Percentiles rank a stretch among this genome's conserved stretches.
Evolutionary conservation across 768 basidiomycete genomes (phyloP).

Genomic region (Serendipita sp.): DNA sequence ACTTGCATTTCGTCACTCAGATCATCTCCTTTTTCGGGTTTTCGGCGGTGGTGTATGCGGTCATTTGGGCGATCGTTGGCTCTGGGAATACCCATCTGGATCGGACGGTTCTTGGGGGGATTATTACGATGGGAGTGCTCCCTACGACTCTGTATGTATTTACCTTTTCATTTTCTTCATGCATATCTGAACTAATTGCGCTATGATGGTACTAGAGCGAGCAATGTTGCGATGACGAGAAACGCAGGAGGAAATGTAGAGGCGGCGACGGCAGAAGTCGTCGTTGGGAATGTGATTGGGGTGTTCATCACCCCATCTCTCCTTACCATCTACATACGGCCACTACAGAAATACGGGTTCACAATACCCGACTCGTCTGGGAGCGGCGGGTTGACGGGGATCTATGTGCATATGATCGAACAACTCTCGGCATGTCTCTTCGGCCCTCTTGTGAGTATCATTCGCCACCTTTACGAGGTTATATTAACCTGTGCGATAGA

Average conservation of each 20-base stretch:
- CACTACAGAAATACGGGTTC: conserved; percentile 14
- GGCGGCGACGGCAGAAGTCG: conserved; percentile 17
- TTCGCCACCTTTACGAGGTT: background rate
- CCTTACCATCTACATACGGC: conserved; percentile 15
- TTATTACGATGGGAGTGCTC: conserved; percentile 17
- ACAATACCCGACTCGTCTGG: conserved; percentile 15
- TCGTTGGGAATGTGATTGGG: conserved; percentile 17
- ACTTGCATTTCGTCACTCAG: conserved; percentile 18
- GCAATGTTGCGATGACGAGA: conserved; percentile 19
- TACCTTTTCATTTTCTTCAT: background rate
- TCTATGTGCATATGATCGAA: conserved; percentile 17
- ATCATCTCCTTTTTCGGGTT: conserved; percentile 17
- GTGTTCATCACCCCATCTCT: conserved; percentile 17
- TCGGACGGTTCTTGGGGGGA: conserved; percentile 15
- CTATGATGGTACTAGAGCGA: conserved; percentile 11
- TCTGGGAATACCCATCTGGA: conserved; percentile 14
- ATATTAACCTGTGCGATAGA: conserved; percentile 2
- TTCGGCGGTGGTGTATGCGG: conserved; percentile 16
- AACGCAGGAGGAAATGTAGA: conserved; percentile 17
- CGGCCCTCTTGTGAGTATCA: conserved; percentile 15
- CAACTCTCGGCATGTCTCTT: conserved; percentile 17
- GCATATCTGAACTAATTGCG: background rate
- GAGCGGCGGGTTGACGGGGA: conserved; percentile 16
- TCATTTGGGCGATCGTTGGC: conserved; percentile 16
- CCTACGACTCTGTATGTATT: conserved; percentile 18